Evolutionary conservation across 257 asterid species (phyloP), one percentile per base, ranked within the genome.

Genomic region (Henckelia pumila): DNA sequence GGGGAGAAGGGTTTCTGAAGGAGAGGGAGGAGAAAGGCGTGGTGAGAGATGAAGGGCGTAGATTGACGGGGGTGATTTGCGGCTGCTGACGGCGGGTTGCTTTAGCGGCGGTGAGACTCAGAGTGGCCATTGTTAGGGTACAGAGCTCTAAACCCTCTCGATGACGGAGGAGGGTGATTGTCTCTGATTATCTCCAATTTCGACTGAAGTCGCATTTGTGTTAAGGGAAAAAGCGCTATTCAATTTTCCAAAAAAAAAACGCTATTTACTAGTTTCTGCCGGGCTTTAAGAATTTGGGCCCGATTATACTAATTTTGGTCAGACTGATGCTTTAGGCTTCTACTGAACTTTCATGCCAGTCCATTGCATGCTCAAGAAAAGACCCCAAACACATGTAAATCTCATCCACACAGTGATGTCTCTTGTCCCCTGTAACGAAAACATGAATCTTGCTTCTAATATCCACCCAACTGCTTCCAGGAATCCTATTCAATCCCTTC

Each of bases 381-480:
- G 70, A 52, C 9, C 75, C 75, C 76, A 92, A 71, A 61, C 65
- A 75, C 64, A 49, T 40, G 28, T 77, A 75, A 60, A 92, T 80
- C 73, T 81, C 87, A 32, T 72, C 79, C 40, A 47, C 78, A 40
- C 57, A 25, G 40, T 63, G 14, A 61, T 83, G 92, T 24, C 84
- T 80, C 79, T 61, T 75, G 23, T 86, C 97, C 24, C 85, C 85
- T 0, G 84, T 88, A 3, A 81, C 89, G 66, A 89, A 92, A 29
- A 86, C 98, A 74, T 81, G 86, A 78, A 86, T 73, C 61, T 69
- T 77, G 71, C 87, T 78, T 33, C 58, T 66, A 17, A 84, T 70
- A 63, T 92, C 96, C 22, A 89, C 74, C 98, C 98, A 92, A 73
- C 98, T 92, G 69, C 87, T 78, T 3, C 98, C 98, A 2, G 98